A percentile compares a stretch with the other conserved stretches of the same genome.
Evolutionary conservation across 225 moss, liverwort and hornwort genomes (phyloP).

Genomic region (Asterella californica): DNA sequence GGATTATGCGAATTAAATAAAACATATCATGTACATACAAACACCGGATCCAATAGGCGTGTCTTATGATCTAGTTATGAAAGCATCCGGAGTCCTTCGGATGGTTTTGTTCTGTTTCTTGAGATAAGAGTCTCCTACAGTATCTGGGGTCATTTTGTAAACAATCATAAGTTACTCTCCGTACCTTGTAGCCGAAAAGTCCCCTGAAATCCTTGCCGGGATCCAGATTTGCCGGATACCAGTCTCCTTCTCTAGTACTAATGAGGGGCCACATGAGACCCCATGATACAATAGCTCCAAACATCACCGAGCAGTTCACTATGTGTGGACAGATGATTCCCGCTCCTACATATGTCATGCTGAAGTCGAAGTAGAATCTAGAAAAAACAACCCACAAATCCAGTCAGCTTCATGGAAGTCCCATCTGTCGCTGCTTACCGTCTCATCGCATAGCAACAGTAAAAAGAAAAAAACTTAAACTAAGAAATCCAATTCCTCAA

Average conservation of each 20-base stretch:
- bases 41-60: no score
- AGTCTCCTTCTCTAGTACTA: slow-evolving; percentile 51
- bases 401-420: not conserved
- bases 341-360: slow-evolving; percentile 71
- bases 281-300: slow-evolving; percentile 83
- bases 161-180: not conserved
- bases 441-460: not conserved
- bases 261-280: slow-evolving; percentile 96
- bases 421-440: not conserved
- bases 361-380: slow-evolving; percentile 90
- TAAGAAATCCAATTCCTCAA: not conserved
- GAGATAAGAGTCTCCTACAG: not conserved
- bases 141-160: not conserved
- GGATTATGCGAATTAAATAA: no score
- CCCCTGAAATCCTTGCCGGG: slow-evolving; percentile 44
- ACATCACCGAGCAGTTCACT: slow-evolving; percentile 68
- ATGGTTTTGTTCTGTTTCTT: not conserved
- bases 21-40: no score
- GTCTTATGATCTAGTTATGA: no score
- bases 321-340: slow-evolving; percentile 90
- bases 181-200: slow-evolving; percentile 75
- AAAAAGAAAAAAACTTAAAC: not conserved
- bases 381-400: not conserved
- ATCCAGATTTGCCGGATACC: slow-evolving; percentile 46
- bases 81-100: not conserved